Evolutionary conservation across 2,329 filamentous ascomycete species (phyloP).

Genomic region (Hymenoscyphus fructigenus): DNA sequence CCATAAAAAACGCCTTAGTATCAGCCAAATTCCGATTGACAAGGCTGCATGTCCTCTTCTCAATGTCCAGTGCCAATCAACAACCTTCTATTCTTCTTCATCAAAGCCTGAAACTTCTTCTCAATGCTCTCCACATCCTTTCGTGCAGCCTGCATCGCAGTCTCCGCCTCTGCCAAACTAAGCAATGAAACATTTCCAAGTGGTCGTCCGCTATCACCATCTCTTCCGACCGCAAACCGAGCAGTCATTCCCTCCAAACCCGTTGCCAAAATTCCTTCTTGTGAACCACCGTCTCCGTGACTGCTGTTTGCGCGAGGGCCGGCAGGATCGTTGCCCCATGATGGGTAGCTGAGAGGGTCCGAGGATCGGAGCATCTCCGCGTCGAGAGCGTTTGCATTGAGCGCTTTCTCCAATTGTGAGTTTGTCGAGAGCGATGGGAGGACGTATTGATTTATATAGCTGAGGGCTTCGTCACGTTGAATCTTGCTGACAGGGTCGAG

Average conservation of each 20-base stretch:
- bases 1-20: neutral
- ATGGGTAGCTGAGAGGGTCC: constrained; percentile 30
- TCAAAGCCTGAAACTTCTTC: constrained; percentile 58
- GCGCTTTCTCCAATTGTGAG: constrained; percentile 37
- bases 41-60: neutral
- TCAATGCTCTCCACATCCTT: constrained; percentile 63
- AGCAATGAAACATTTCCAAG: constrained; percentile 46
- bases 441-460: constrained; percentile 69
- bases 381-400: constrained; percentile 35
- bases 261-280: constrained; percentile 34
- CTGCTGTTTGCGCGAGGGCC: constrained; percentile 23
- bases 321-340: constrained; percentile 30
- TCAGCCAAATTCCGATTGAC: neutral
- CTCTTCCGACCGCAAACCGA: constrained; percentile 32
- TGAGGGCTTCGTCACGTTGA: constrained; percentile 64
- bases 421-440: constrained; percentile 47
- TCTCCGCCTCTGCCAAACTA: constrained; percentile 63
- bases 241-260: constrained; percentile 37
- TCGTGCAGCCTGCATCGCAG: constrained; percentile 47
- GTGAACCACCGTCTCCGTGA: constrained; percentile 21
- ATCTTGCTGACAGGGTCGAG: constrained; percentile 64
- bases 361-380: constrained; percentile 31
- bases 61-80: constrained; percentile 40
- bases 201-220: constrained; percentile 32
- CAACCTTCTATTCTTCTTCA: constrained; percentile 59